A percentile compares a stretch with the other conserved stretches of the same genome.
Evolutionary conservation across 2,329 filamentous ascomycete species (phyloP).

Genomic region (Monosporascus sp.): DNA sequence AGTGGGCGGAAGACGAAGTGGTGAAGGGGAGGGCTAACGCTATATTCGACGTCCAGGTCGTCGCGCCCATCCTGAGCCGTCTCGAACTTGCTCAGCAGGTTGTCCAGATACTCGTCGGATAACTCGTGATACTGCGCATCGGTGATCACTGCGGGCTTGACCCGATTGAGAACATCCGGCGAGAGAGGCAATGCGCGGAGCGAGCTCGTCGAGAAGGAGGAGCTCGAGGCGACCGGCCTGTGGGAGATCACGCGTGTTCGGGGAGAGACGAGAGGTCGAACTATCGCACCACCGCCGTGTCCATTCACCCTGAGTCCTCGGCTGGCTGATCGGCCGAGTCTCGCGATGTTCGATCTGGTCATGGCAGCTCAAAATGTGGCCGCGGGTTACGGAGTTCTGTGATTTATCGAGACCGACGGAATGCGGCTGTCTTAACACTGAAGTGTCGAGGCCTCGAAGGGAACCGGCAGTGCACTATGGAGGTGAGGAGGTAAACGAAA

Average conservation of each 20-base stretch:
- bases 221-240: conserved; percentile 1
- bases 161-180: conserved; percentile 23
- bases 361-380: conserved; percentile 14
- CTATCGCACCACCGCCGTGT: conserved; percentile 3
- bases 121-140: conserved; percentile 70
- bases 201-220: conserved; percentile 30
- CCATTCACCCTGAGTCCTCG: conserved; percentile 21
- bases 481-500: no score
- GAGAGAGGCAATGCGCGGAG: conserved; percentile 35
- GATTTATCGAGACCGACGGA: no score
- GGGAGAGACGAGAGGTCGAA: conserved; percentile 16
- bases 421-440: no score
- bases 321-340: conserved; percentile 33
- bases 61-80: conserved; percentile 65
- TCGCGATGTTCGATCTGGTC: conserved; percentile 27
- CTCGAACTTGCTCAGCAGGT: conserved; percentile 58
- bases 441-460: no score
- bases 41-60: conserved; percentile 84
- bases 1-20: conserved; percentile 11
- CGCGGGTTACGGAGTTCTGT: no score
- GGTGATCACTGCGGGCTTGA: conserved; percentile 56
- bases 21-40: conserved; percentile 47
- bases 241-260: conserved; percentile 11
- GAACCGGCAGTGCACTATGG: no score
- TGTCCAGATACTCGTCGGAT: conserved; percentile 68